phyloP scores from a whole-genome alignment of 2,329 filamentous ascomycete species.

The Leptographium flavum region DNA sequence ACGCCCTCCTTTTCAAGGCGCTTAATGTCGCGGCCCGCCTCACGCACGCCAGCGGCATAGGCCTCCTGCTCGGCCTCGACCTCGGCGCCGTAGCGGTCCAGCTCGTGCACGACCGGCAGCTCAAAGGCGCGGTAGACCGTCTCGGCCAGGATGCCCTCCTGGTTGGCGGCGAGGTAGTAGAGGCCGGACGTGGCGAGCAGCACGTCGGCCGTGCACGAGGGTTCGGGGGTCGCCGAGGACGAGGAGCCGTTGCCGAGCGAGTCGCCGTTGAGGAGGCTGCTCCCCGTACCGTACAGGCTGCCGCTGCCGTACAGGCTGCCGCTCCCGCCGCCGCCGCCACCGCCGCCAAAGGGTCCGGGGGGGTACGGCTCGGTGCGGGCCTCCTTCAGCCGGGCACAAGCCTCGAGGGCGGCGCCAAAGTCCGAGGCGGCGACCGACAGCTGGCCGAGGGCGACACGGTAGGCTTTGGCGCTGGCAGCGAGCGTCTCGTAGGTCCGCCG shows the following conservation, averaged over 20 bases:
- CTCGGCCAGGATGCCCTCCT: constrained; percentile 55
- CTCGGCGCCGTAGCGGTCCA: constrained; percentile 48
- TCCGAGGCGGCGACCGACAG: constrained; percentile 47
- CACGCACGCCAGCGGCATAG: constrained; percentile 40
- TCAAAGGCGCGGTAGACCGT: constrained; percentile 56
- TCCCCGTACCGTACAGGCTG: not conserved
- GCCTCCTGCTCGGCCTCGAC: constrained; percentile 50
- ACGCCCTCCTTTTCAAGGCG: constrained; percentile 50
- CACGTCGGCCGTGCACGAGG: constrained; percentile 46
- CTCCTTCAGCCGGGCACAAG: constrained; percentile 55
- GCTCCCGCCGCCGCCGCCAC: constrained; percentile 11
- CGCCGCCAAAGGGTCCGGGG: constrained; percentile 13
- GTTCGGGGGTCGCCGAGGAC: constrained; percentile 16
- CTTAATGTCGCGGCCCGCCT: constrained; percentile 45
- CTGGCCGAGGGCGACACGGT: constrained; percentile 45
- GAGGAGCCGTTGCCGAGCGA: too few species aligned
- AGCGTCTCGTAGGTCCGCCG: constrained; percentile 50
- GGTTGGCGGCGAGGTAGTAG: constrained; percentile 54
- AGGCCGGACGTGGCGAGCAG: constrained; percentile 48
- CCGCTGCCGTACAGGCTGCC: constrained; percentile 9
- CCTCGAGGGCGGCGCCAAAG: constrained; percentile 50
- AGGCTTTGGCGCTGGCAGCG: constrained; percentile 46
- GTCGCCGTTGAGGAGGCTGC: constrained; percentile 12
- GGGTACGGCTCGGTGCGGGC: constrained; percentile 44
- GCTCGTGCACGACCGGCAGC: constrained; percentile 53